These are phyloP conservation scores for Chlorophyllum brunneum DNA, from an alignment of 768 basidiomycete genomes.

Conservation along the genomic window DNA sequence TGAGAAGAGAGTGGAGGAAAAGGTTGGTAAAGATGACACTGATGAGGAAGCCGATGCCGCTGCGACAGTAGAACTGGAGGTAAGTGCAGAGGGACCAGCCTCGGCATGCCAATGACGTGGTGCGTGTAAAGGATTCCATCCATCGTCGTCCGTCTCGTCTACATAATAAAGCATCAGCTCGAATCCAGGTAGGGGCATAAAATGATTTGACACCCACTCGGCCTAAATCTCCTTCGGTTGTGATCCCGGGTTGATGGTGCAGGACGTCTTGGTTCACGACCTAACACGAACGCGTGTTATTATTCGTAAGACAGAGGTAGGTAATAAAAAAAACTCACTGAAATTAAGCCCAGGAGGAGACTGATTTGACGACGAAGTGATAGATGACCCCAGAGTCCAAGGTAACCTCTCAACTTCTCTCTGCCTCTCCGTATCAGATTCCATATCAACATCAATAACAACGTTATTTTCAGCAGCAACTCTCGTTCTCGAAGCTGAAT, in stretches of 20 bases:
- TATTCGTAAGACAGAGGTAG: background rate
- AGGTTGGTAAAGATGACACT: background rate
- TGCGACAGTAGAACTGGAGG: background rate
- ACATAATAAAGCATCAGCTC: background rate
- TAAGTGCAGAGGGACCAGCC: background rate
- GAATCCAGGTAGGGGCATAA: background rate
- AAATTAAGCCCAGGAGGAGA: background rate
- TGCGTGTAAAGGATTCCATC: conserved; percentile 4
- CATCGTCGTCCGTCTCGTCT: conserved; percentile 1
- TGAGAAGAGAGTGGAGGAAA: conserved; percentile 7
- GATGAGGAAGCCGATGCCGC: background rate
- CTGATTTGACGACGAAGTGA: background rate
- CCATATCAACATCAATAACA: conserved; percentile 10
- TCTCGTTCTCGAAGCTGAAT: background rate
- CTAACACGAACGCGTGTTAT: background rate
- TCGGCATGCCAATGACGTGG: background rate
- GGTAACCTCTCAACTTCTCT: conserved; percentile 10
- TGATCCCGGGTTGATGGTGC: background rate
- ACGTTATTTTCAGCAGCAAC: background rate
- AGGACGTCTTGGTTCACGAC: background rate
- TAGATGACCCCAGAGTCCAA: conserved; percentile 6
- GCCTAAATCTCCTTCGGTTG: background rate
- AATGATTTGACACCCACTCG: background rate
- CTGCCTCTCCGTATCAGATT: conserved; percentile 10
- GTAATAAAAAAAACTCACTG: background rate